These are phyloP conservation scores for Crucibulum parvulum DNA, from an alignment of 1,284 basidiomycete species.

Conservation along the genomic window DNA sequence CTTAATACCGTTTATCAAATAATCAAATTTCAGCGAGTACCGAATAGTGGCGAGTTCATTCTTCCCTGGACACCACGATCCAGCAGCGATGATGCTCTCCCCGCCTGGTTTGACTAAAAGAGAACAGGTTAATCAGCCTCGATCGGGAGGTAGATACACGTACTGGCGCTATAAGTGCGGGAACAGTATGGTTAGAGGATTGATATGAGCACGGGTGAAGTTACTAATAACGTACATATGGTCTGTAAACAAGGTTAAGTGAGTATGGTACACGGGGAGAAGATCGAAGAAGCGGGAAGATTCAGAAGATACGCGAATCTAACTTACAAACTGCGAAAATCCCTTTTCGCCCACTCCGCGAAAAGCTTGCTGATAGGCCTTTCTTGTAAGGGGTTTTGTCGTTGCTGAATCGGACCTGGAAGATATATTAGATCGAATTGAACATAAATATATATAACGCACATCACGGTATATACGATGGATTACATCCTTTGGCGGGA, in stretches of 20 bases:
- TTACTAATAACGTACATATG: conserved; percentile 43
- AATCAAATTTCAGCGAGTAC: conserved; percentile 37
- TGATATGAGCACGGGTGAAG: not conserved
- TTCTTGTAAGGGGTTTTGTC: conserved; percentile 95
- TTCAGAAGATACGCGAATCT: conserved; percentile 10
- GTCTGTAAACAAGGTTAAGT: conserved; percentile 35
- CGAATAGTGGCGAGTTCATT: conserved; percentile 80
- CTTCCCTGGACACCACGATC: conserved; percentile 85
- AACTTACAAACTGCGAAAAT: conserved; percentile 77
- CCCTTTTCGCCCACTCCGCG: conserved; percentile 81
- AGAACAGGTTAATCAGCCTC: no score
- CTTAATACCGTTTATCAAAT: not conserved
- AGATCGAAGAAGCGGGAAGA: not conserved
- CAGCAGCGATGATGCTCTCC: conserved; percentile 78
- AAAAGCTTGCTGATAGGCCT: conserved; percentile 79
- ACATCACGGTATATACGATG: conserved; percentile 89
- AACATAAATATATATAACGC: conserved; percentile 26
- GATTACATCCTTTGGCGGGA: conserved; percentile 88
- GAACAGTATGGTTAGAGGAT: no score
- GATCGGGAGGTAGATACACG: no score
- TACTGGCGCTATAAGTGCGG: no score
- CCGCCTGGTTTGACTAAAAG: conserved; percentile 71
- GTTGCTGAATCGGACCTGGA: conserved; percentile 89
- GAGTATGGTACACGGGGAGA: not conserved
- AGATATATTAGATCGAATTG: not conserved